Conservation (phyloP, 2,329 filamentous ascomycete genomes). For the Grosmannia penicillata region DNA sequence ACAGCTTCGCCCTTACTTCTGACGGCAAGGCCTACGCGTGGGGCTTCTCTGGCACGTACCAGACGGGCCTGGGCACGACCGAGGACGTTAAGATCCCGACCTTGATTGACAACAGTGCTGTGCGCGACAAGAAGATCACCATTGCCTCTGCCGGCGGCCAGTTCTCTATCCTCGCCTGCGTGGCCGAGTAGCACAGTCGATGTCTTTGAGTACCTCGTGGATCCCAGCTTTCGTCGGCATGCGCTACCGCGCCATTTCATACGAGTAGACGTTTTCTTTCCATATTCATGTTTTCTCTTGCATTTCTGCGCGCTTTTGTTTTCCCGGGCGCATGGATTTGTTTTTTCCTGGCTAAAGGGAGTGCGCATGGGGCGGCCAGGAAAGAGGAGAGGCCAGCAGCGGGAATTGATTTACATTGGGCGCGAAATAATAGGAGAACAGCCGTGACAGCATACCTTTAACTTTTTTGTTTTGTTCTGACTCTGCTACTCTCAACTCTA, state of each 20-base stretch:
- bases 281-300: background rate
- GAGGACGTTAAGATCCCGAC: conserved; percentile 70
- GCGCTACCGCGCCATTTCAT: too few relatives aligned
- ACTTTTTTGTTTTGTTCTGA: too few relatives aligned
- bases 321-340: too few relatives aligned
- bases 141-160: conserved; percentile 83
- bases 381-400: too few relatives aligned
- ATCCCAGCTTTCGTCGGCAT: too few relatives aligned
- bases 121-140: conserved; percentile 57
- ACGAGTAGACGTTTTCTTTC: background rate
- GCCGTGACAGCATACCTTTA: too few relatives aligned
- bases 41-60: conserved; percentile 71
- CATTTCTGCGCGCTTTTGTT: too few relatives aligned
- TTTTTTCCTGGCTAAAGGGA: too few relatives aligned
- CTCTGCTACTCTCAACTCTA: too few relatives aligned
- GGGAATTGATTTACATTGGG: too few relatives aligned
- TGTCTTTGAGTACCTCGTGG: background rate
- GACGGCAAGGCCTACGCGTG: conserved; percentile 61
- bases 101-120: conserved; percentile 69
- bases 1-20: conserved; percentile 54
- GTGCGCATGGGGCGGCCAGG: too few relatives aligned
- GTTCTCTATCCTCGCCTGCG: conserved; percentile 50
- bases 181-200: conserved; percentile 9
- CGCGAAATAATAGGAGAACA: too few relatives aligned
- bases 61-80: conserved; percentile 63